Percentiles rank a stretch among this genome's conserved stretches.
phyloP scores from a whole-genome alignment of 23 red algal genomes.

The Agarophyton chilense region DNA sequence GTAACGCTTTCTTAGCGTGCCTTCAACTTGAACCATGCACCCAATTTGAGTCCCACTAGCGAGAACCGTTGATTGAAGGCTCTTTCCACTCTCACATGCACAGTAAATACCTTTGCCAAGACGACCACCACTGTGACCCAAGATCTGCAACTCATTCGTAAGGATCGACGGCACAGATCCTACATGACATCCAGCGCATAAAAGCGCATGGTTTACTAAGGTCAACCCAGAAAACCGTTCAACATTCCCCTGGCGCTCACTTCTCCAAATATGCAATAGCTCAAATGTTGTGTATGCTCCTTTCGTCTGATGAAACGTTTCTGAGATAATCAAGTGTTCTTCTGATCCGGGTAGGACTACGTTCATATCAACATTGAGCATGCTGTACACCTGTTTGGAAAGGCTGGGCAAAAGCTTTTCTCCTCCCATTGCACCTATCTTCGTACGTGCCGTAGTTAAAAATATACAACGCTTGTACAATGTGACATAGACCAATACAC shows the following conservation, averaged over 20 bases:
- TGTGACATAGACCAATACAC: slow-evolving; percentile 59
- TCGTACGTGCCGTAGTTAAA: slow-evolving; percentile 18
- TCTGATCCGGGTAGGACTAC: slow-evolving; percentile 14
- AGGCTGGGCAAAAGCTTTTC: slow-evolving; percentile 37
- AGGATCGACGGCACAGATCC: slow-evolving; percentile 62
- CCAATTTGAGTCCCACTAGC: slow-evolving; percentile 37
- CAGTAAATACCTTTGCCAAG: slow-evolving; percentile 72
- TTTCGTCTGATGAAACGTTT: slow-evolving; percentile 55
- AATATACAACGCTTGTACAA: slow-evolving; percentile 39
- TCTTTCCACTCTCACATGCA: slow-evolving; percentile 61
- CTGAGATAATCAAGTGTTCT: slow-evolving; percentile 41
- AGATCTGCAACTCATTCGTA: slow-evolving; percentile 49
- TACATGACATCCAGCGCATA: slow-evolving; percentile 69
- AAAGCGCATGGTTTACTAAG: slow-evolving; percentile 30
- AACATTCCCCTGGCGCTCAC: slow-evolving; percentile 56
- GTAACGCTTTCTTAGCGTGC: slow-evolving; percentile 29
- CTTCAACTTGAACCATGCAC: slow-evolving; percentile 71
- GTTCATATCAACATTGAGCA: slow-evolving; percentile 46
- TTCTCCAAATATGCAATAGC: slow-evolving; percentile 52
- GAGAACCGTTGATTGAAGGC: slow-evolving; percentile 11
- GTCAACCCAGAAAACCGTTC: slow-evolving; percentile 41
- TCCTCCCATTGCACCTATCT: neutral
- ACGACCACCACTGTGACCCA: slow-evolving; percentile 75
- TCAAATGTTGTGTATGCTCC: slow-evolving; percentile 17
- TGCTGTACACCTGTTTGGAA: slow-evolving; percentile 5